phyloP scores from a whole-genome alignment of 2,329 filamentous ascomycete species.

The Microcyclospora pomicola region DNA sequence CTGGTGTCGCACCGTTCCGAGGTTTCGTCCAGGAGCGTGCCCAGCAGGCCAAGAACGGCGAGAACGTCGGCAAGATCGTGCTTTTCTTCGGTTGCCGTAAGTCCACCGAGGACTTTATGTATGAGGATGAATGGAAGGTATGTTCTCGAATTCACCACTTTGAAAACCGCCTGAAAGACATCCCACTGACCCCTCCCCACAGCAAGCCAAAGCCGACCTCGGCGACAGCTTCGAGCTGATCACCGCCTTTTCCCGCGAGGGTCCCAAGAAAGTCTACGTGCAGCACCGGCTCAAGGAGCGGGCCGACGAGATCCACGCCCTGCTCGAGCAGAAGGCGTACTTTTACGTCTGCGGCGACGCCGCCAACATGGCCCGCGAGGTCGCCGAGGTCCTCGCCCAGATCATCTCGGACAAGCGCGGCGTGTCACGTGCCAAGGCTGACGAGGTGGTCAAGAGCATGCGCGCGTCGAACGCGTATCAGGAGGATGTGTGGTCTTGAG shows the following conservation, averaged over 20 bases:
- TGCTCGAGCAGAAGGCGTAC: constrained; percentile 76
- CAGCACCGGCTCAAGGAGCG: constrained; percentile 82
- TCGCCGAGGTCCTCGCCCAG: constrained; percentile 61
- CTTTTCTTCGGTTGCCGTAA: constrained; percentile 95
- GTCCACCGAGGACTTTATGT: constrained; percentile 78
- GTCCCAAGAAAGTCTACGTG: constrained; percentile 82
- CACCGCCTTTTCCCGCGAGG: constrained; percentile 89
- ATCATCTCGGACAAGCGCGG: constrained; percentile 77
- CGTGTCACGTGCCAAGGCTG: constrained; percentile 71
- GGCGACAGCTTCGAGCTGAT: constrained; percentile 83
- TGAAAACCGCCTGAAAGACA: too few species aligned
- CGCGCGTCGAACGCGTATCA: constrained; percentile 91
- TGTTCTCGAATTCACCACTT: too few species aligned
- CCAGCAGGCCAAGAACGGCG: constrained; percentile 63
- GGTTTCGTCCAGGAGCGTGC: constrained; percentile 69
- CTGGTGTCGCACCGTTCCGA: constrained; percentile 36
- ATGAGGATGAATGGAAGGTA: constrained; percentile 85
- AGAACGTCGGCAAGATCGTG: constrained; percentile 72
- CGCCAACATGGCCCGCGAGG: constrained; percentile 54
- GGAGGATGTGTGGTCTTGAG: constrained; percentile 57
- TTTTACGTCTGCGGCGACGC: constrained; percentile 98
- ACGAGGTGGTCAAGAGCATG: constrained; percentile 97
- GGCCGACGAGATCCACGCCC: constrained; percentile 70
- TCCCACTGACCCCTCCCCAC: neutral
- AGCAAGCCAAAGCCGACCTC: constrained; percentile 62